phyloP scores from a whole-genome alignment of 257 asterid genomes.

The Solanum clarkiae region DNA sequence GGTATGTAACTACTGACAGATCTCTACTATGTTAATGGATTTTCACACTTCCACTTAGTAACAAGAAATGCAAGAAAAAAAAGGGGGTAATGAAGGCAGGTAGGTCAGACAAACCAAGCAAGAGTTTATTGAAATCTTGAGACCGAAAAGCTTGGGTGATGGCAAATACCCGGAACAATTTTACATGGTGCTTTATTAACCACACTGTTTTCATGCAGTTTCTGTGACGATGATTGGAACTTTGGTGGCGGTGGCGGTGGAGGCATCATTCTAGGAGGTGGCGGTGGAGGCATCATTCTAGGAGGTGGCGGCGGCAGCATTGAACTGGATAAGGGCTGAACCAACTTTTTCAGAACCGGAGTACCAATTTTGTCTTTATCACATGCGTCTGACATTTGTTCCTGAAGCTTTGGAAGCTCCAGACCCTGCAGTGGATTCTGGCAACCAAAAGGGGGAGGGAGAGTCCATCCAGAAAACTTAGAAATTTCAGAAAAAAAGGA shows the following conservation, averaged over 20 bases:
- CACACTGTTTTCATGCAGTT: constrained; percentile 16
- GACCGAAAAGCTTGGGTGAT: not conserved
- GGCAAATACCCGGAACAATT: constrained; percentile 53
- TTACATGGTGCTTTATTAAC: constrained; percentile 20
- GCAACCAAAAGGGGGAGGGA: constrained; percentile 8
- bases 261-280: constrained; percentile 24
- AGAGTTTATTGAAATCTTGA: not conserved
- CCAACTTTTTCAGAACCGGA: constrained; percentile 23
- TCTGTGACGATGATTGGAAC: constrained; percentile 23
- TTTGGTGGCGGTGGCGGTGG: constrained; percentile 55
- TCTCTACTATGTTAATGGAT: not conserved
- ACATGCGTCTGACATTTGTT: constrained; percentile 61
- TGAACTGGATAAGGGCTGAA: constrained; percentile 22
- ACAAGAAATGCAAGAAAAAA: not conserved
- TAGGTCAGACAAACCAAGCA: not conserved
- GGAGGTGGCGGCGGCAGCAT: constrained; percentile 19
- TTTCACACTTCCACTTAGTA: not conserved
- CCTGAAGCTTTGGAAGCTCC: constrained; percentile 51
- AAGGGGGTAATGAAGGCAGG: not conserved
- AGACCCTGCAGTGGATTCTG: constrained; percentile 65
- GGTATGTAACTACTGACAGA: not conserved
- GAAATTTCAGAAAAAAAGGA: constrained; percentile 18
- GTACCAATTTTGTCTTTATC: constrained; percentile 22
- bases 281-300: constrained; percentile 37
- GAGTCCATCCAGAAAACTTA: constrained; percentile 29